Evolutionary conservation across 2,329 filamentous ascomycete species (phyloP), one percentile per base, ranked within the genome.

Genomic region (Neofusicoccum kwambonambiense): DNA sequence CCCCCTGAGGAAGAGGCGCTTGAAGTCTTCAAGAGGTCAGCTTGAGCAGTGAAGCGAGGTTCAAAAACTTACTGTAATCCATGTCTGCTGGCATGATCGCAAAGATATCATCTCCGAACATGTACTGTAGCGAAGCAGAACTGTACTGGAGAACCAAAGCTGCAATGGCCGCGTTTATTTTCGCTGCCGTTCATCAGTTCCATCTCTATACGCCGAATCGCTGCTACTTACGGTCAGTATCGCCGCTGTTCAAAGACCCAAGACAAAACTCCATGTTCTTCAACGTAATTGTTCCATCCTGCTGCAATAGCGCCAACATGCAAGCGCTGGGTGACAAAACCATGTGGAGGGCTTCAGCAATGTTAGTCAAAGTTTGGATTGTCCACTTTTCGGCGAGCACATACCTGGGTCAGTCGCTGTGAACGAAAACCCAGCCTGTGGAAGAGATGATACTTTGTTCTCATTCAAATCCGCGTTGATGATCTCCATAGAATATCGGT

Each of bases 371-470:
- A 11, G 3, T 1, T 7, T 15, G 31, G 4, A 3, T 9, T 8
- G 1, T 1, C 17, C 8, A 11, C 27, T 7, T 15, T 4, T 6
- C 1, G 3, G 4, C 8, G 35, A 66, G 84, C 76, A 60, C 52
- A 8, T 77, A 90, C 89, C 89, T 66, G 90, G 85, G 12, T 86
- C 84, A 45, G 88, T 85, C 15, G 88, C 83, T 3, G 84, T 77
- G 72, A 90, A 95, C 6, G 84, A 83, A 75, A 96, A 96, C 1
- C 92, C 92, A 51, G 89, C 87, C 75, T 97, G 91, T 34, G 89
- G 82, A 34, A 96, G 82, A 64, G 87, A 90, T 67, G 85, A 87
- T 37, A 96, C 86, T 51, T 82, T 87, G 49, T 87, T 84, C 7
- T 86, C 78, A 70, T 90, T 89, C 34, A 84, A 83, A 64, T 89